Evolutionary conservation across 768 basidiomycete species (phyloP).

Genomic region (Suillus weaverae): DNA sequence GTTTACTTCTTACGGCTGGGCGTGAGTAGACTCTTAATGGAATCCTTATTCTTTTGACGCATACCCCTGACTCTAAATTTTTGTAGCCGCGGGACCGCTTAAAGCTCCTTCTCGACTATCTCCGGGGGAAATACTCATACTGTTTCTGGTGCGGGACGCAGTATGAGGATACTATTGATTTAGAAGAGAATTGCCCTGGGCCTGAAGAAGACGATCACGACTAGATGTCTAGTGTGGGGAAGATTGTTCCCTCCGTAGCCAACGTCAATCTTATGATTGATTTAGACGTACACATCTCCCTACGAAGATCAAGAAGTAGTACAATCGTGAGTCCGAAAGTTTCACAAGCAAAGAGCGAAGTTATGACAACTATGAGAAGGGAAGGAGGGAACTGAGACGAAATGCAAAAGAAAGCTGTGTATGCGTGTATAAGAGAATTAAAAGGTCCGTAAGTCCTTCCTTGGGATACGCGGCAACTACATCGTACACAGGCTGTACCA

Average conservation of each 20-base stretch:
- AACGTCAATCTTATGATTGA: neutral
- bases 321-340: conserved; percentile 18
- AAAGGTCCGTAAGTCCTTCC: conserved; percentile 10
- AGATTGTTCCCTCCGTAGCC: neutral
- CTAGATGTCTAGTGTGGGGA: conserved; percentile 33
- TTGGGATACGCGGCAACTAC: conserved; percentile 5
- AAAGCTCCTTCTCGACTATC: conserved; percentile 64
- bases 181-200: conserved; percentile 72
- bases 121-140: conserved; percentile 70
- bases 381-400: conserved; percentile 14
- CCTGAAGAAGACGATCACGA: conserved; percentile 77
- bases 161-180: conserved; percentile 61
- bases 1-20: conserved; percentile 65
- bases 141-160: conserved; percentile 90
- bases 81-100: conserved; percentile 70
- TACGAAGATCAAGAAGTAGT: neutral
- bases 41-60: conserved; percentile 13
- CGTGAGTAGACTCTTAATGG: conserved; percentile 36
- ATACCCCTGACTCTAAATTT: conserved; percentile 13
- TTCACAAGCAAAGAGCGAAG: conserved; percentile 19
- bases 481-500: conserved; percentile 10
- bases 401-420: conserved; percentile 3
- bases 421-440: conserved; percentile 7
- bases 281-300: neutral
- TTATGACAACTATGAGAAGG: neutral